Conservation (phyloP, 495 filamentous ascomycete genomes). For the Gamarada debralockiae region DNA sequence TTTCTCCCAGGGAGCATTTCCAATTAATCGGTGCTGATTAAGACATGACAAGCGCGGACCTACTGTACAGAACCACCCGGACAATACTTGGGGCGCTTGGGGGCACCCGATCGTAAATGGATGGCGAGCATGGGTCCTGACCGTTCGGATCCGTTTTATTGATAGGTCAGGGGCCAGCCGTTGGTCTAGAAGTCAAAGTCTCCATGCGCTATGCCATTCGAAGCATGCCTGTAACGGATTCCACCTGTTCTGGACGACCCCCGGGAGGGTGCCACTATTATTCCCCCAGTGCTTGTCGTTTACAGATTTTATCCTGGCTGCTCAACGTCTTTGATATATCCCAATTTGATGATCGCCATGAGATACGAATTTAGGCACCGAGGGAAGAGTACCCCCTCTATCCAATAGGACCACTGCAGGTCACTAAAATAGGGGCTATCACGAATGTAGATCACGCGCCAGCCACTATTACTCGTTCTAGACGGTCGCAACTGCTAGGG, state of each 20-base stretch:
- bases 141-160: slow-evolving; percentile 13
- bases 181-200: slow-evolving; percentile 3
- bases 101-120: not conserved
- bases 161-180: slow-evolving; percentile 14
- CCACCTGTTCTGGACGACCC: slow-evolving; percentile 11
- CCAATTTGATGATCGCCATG: slow-evolving; percentile 22
- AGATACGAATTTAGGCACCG: slow-evolving; percentile 25
- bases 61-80: too few species aligned
- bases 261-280: slow-evolving; percentile 16
- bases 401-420: slow-evolving; percentile 14
- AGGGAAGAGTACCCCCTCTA: not conserved
- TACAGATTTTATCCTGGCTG: slow-evolving; percentile 9
- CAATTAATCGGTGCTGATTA: slow-evolving; percentile 12
- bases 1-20: not conserved
- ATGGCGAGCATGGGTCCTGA: slow-evolving; percentile 2
- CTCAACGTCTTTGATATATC: slow-evolving; percentile 21
- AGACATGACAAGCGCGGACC: slow-evolving; percentile 12
- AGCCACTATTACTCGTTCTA: slow-evolving; percentile 22
- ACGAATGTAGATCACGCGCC: slow-evolving; percentile 27
- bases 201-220: slow-evolving; percentile 6
- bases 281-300: slow-evolving; percentile 1
- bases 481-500: not conserved
- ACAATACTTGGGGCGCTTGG: slow-evolving; percentile 3
- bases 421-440: slow-evolving; percentile 7
- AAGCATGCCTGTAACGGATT: slow-evolving; percentile 16